Conservation (phyloP, 306 rosid genomes). For the Quercus glauca region DNA sequence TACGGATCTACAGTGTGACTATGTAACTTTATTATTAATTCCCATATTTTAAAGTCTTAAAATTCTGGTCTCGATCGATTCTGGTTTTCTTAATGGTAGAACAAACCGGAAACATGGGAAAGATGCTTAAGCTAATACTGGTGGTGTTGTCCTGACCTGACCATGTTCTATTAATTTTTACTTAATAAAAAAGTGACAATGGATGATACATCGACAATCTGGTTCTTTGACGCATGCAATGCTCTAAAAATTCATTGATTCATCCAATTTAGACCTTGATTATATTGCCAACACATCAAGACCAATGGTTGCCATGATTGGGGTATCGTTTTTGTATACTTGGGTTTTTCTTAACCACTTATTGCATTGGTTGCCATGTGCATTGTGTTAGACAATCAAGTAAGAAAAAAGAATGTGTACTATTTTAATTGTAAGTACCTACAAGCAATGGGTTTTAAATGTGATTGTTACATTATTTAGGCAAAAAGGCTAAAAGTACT, state of each 20-base stretch:
- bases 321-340: slow-evolving; percentile 31
- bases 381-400: slow-evolving; percentile 9
- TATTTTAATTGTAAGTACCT: slow-evolving; percentile 22
- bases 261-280: slow-evolving; percentile 21
- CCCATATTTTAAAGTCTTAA: background rate
- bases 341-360: slow-evolving; percentile 10
- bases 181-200: background rate
- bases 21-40: background rate
- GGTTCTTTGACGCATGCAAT: slow-evolving; percentile 31
- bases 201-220: slow-evolving; percentile 15
- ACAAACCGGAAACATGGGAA: slow-evolving; percentile 32
- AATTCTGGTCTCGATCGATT: background rate
- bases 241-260: slow-evolving; percentile 22
- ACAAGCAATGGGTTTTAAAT: slow-evolving; percentile 15
- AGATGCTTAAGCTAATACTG: slow-evolving; percentile 25
- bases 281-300: background rate
- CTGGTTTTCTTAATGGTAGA: slow-evolving; percentile 18
- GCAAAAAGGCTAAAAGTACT: slow-evolving; percentile 21
- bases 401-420: slow-evolving; percentile 13
- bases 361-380: slow-evolving; percentile 45
- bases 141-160: slow-evolving; percentile 21
- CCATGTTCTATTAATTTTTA: slow-evolving; percentile 4
- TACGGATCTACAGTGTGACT: background rate
- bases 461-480: slow-evolving; percentile 10
- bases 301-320: slow-evolving; percentile 35